Base-by-base conservation (phyloP, 2,329 filamentous ascomycete genomes). In the Chaetomium strumarium region DNA sequence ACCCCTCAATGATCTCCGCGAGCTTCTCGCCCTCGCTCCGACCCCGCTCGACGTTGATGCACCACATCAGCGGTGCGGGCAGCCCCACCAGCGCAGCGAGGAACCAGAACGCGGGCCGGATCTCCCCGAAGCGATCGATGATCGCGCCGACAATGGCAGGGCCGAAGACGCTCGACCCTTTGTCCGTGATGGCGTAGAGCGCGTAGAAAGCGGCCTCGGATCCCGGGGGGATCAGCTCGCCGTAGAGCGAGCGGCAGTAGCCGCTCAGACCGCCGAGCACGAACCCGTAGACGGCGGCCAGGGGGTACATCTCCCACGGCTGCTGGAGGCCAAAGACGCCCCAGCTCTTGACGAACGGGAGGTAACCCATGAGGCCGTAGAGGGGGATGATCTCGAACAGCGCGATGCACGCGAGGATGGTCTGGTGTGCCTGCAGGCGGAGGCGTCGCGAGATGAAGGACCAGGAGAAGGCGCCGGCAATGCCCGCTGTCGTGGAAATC, bases 171-270 rank as follows among this genome's bases (percentile, higher is more conserved):
- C 88, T 95, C 19, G 88, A 93, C 1, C 92, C 91, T 69, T 99
- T 99, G 68, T 99, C 93, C 1, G 93, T 97, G 58, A 97, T 96
- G 34, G 93, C 93, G 66, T 97, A 99, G 1, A 99, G 76, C 0
- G 92, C 91, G 66, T 95, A 99, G 66, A 99, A 99, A 0, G 92
- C 91, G 0, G 93, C 91, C 70, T 99, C 93, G 30, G 87, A 95
- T 4, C 93, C 93, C 0, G 90, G 89, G 1, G 93, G 93, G 51
- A 99, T 95, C 52, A 99, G 77, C 68, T 97, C 91, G 37, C 90
- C 91, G 66, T 89, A 99, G 5, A 99, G 77, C 55, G 88, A 91
- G 39, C 93, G 85, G 66, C 93, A 97, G 69, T 97, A 96, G 20
- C 86, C 87, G 53, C 88, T 90, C 38, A 99, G 73, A 0, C 93